Conservation (phyloP, 1,284 basidiomycete species). For the Tilletia setariae region DNA sequence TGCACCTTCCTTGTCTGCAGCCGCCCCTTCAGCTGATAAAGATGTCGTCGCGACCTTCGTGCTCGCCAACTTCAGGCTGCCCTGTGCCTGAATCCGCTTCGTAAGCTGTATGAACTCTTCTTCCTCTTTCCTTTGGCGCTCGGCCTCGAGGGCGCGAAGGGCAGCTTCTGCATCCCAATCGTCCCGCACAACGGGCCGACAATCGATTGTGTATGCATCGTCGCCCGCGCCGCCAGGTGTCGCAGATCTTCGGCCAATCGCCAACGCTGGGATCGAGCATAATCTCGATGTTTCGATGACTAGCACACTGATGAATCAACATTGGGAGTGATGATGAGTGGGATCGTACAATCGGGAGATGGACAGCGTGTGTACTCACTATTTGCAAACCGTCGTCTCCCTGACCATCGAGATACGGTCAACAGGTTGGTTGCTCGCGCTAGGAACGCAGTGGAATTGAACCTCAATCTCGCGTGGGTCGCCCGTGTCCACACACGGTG, state of each 20-base stretch:
- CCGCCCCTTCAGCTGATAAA: not conserved
- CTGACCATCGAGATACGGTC: conserved; percentile 44
- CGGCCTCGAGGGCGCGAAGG: not conserved
- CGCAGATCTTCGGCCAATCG: not conserved
- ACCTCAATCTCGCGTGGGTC: conserved; percentile 42
- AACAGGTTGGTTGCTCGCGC: conserved; percentile 22
- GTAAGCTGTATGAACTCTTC: not conserved
- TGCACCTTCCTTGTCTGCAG: not conserved
- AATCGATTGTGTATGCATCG: not conserved
- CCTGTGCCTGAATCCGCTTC: conserved; percentile 7
- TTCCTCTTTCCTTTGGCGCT: not conserved
- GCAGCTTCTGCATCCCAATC: conserved; percentile 13
- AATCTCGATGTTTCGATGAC: conserved; percentile 16
- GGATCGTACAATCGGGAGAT: no score
- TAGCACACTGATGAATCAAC: not conserved
- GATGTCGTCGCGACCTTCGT: not conserved
- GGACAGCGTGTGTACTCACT: conserved; percentile 14
- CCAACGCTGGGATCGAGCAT: conserved; percentile 2
- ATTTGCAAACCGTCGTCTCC: conserved; percentile 49
- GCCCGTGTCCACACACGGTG: conserved; percentile 41
- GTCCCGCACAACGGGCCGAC: conserved; percentile 14
- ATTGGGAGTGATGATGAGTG: not conserved
- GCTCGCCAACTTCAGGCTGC: not conserved
- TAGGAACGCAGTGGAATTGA: conserved; percentile 36
- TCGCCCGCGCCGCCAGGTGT: not conserved